Conservation (phyloP, 1,284 basidiomycete genomes). For the Waitea zeae region DNA sequence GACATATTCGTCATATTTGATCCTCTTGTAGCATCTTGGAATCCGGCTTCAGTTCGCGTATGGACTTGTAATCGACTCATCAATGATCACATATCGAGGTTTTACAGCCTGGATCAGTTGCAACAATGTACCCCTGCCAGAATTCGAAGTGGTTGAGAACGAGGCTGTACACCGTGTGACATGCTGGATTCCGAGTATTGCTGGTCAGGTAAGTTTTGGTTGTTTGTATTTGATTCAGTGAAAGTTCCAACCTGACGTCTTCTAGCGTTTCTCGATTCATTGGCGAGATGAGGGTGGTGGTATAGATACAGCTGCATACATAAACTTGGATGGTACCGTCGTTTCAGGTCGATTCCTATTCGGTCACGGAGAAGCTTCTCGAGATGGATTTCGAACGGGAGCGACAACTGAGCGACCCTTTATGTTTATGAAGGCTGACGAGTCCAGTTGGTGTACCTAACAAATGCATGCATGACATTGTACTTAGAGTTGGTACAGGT, state of each 20-base stretch:
- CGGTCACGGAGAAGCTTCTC: constrained; percentile 25
- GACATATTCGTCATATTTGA: too few relatives aligned
- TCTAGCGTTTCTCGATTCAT: constrained; percentile 29
- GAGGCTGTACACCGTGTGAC: constrained; percentile 25
- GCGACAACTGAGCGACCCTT: constrained; percentile 29
- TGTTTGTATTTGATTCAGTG: too few relatives aligned
- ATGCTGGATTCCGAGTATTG: constrained; percentile 46
- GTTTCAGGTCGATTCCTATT: constrained; percentile 35
- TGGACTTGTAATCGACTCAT: not conserved
- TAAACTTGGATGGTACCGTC: constrained; percentile 32
- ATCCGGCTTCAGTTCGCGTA: too few relatives aligned
- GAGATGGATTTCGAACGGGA: constrained; percentile 27
- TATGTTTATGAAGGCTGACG: constrained; percentile 22
- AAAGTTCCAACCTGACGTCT: constrained; percentile 3
- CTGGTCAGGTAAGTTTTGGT: constrained; percentile 25
- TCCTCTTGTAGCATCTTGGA: too few relatives aligned
- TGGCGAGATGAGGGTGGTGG: constrained; percentile 33
- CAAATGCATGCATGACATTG: too few relatives aligned
- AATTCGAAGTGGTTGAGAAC: constrained; percentile 31
- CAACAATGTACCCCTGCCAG: constrained; percentile 25
- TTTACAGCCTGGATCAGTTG: constrained; percentile 51
- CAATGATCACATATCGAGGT: constrained; percentile 35
- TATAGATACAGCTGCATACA: constrained; percentile 29
- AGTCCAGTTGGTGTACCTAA: constrained; percentile 13
- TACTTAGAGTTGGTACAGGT: too few relatives aligned